A percentile compares a stretch with the other conserved stretches of the same genome.
Conservation (phyloP, 1,284 basidiomycete genomes). For the Pseudozyma tsukubaensis region DNA sequence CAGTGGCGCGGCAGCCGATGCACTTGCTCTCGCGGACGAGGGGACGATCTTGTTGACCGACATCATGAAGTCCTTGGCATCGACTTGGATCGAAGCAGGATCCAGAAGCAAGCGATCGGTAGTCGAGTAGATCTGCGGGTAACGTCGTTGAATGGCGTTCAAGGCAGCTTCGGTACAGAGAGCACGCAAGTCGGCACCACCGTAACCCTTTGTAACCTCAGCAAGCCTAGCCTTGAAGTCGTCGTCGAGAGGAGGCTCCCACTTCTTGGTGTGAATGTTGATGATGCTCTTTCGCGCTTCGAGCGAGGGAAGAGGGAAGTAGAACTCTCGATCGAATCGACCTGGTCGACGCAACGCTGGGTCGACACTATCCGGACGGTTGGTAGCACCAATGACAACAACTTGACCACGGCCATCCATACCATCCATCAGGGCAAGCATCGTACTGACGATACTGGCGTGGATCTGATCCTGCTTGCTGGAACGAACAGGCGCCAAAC, state of each 20-base stretch:
- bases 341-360: constrained; percentile 93
- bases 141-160: constrained; percentile 93
- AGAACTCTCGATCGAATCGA: constrained; percentile 97
- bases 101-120: constrained; percentile 85
- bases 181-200: constrained; percentile 88
- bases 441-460: constrained; percentile 94
- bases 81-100: constrained; percentile 85
- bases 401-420: constrained; percentile 98
- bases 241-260: constrained; percentile 83
- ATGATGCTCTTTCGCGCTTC: constrained; percentile 90
- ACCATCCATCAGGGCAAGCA: constrained; percentile 97
- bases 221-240: constrained; percentile 80
- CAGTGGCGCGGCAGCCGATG: constrained; percentile 84
- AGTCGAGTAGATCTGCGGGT: constrained; percentile 97
- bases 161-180: constrained; percentile 87
- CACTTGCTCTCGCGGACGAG: constrained; percentile 89
- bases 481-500: constrained; percentile 94
- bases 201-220: constrained; percentile 94
- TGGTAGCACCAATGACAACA: constrained; percentile 98
- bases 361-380: constrained; percentile 95
- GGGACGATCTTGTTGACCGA: constrained; percentile 86
- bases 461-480: constrained; percentile 99
- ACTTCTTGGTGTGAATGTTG: constrained; percentile 88
- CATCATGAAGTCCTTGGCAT: constrained; percentile 95
- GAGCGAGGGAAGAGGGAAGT: constrained; percentile 89